A percentile compares a stretch with the other conserved stretches of the same genome.
Evolutionary conservation across 73 alveolate species (phyloP).

Genomic region (Tetrahymena elliotti): DNA sequence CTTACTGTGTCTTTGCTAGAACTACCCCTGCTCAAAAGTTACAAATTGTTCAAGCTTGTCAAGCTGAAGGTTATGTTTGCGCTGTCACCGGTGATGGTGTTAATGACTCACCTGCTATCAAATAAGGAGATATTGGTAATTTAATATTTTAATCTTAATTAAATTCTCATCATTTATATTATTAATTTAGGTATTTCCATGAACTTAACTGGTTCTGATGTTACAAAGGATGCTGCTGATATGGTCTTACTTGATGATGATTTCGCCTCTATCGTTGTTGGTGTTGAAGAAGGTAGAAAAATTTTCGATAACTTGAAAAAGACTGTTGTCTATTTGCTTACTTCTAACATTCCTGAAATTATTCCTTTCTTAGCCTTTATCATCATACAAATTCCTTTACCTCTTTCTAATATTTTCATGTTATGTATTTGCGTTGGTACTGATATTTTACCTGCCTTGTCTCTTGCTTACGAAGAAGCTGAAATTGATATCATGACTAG

Average conservation of each 20-base stretch:
- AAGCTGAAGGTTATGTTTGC: slow-evolving; percentile 76
- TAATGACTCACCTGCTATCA: slow-evolving; percentile 92
- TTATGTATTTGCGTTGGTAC: slow-evolving; percentile 84
- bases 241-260: slow-evolving; percentile 94
- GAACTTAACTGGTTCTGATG: slow-evolving; percentile 97
- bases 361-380: slow-evolving; percentile 74
- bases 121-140: slow-evolving; percentile 82
- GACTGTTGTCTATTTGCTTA: slow-evolving; percentile 66
- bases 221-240: slow-evolving; percentile 99
- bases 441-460: slow-evolving; percentile 85
- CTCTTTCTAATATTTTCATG: slow-evolving; percentile 78
- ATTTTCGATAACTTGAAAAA: slow-evolving; percentile 88
- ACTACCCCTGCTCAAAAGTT: slow-evolving; percentile 88
- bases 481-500: slow-evolving; percentile 88
- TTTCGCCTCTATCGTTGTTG: slow-evolving; percentile 93
- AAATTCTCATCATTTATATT: not conserved
- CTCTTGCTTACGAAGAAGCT: slow-evolving; percentile 88
- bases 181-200: slow-evolving; percentile 48
- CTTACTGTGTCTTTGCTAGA: slow-evolving; percentile 86
- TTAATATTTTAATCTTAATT: not conserved
- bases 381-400: slow-evolving; percentile 69
- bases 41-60: slow-evolving; percentile 85
- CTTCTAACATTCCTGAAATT: slow-evolving; percentile 81
- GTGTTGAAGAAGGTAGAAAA: slow-evolving; percentile 95
- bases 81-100: slow-evolving; percentile 95